phyloP scores from a whole-genome alignment of 257 asterid genomes.

The Primulina huaijiensis region DNA sequence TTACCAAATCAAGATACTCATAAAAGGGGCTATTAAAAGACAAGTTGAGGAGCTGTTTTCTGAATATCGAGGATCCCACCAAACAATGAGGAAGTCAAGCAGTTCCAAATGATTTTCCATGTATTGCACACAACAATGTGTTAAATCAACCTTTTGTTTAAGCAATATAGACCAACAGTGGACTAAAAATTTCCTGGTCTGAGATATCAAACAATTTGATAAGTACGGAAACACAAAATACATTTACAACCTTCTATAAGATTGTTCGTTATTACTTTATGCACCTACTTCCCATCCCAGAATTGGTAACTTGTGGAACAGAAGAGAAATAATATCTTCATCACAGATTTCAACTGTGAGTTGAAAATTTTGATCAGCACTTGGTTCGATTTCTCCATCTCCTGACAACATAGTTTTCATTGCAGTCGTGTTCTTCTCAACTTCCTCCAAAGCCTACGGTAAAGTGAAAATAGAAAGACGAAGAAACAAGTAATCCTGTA shows the following conservation, averaged over 20 bases:
- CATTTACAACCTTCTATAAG: slow-evolving; percentile 14
- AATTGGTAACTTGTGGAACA: slow-evolving; percentile 79
- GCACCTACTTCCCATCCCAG: slow-evolving; percentile 97
- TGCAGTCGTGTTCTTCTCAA: slow-evolving; percentile 81
- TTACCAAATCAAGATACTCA: slow-evolving; percentile 14
- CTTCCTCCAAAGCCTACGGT: slow-evolving; percentile 90
- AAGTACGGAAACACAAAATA: slow-evolving; percentile 24
- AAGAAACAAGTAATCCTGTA: slow-evolving; percentile 17
- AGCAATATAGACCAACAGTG: slow-evolving; percentile 94
- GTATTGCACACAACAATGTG: slow-evolving; percentile 67
- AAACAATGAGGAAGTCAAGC: slow-evolving; percentile 92
- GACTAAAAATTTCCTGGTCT: slow-evolving; percentile 87
- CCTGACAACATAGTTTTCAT: slow-evolving; percentile 87
- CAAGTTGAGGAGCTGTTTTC: slow-evolving; percentile 9
- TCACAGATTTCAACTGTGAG: slow-evolving; percentile 75
- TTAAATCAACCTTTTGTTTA: slow-evolving; percentile 75
- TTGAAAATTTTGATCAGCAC: slow-evolving; percentile 69
- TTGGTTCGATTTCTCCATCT: slow-evolving; percentile 91
- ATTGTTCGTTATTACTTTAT: slow-evolving; percentile 4
- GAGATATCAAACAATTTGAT: slow-evolving; percentile 29
- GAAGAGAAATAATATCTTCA: slow-evolving; percentile 80
- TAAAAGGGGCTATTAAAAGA: slow-evolving; percentile 10
- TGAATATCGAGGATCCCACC: slow-evolving; percentile 47
- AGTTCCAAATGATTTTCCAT: slow-evolving; percentile 91
- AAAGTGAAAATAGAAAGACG: slow-evolving; percentile 18